Base-by-base conservation (phyloP, 2,329 filamentous ascomycete species). In the Scolecobasidium constrictum region DNA sequence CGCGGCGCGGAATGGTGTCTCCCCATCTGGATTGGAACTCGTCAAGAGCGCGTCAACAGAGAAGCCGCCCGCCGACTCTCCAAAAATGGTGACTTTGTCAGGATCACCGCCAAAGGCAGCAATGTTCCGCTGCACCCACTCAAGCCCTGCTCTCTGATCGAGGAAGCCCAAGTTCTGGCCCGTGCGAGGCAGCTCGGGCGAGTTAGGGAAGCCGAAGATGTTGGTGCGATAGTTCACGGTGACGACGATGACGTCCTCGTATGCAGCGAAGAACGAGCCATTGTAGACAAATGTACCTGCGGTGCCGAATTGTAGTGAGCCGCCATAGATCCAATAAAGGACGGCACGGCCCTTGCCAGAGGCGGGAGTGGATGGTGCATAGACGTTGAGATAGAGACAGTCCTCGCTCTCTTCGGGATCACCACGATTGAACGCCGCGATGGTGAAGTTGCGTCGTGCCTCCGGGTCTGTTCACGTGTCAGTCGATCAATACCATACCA, bases 261-360 rank as follows among this genome's bases (percentile, higher is more conserved):
- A 52, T 52, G 9, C 56, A 17, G 60, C 60, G 21, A 63, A 57
- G 28, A 54, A 56, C 11, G 56, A 53, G 2, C 60, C 60, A 22
- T 63, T 58, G 40, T 62, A 62, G n/a, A 48, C 46, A 6, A 55
- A 40, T 37, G 52, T 44, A 5, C 52, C 49, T 5, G 54, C 50
- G 5, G 47, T 52, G 4, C 59, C 37, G 49, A 52, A 50, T 59
- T 62, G 40, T 16, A 64, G 60, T 5, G 57, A 56, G 7, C 64
- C 64, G 3, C 63, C 63, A 45, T 66, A 64, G 2, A 66, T 49
- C 47, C 64, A 67, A 9, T 64, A 51, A 4, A 62, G 58, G 3
- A 66, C 63, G 0, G 63, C 59, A 28, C 57, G 58, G 1, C 47
- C 46, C n/a, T 4, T 41, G 34, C 7, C 45, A 21, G n/a, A 38